phyloP scores from a whole-genome alignment of 371 early-diverging fungal genomes.

The Lichtheimia corymbifera region DNA sequence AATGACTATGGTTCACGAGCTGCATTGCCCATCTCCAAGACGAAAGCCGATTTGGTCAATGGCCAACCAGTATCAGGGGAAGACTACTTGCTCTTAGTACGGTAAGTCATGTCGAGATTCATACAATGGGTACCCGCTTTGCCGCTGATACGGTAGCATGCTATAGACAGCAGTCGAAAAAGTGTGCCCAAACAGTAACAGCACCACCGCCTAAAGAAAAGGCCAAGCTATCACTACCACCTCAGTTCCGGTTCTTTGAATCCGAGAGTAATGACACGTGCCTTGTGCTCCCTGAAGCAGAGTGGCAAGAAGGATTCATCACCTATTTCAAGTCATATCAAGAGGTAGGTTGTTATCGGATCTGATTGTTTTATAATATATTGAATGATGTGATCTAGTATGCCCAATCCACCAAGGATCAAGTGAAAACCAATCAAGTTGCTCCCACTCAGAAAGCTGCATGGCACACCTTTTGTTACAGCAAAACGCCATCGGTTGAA shows the following conservation, averaged over 20 bases:
- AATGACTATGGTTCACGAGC: conserved; percentile 15
- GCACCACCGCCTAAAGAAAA: conserved; percentile 26
- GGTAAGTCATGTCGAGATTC: conserved; percentile 23
- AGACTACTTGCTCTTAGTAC: conserved; percentile 47
- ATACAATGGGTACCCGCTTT: background rate
- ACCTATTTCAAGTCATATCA: conserved; percentile 29
- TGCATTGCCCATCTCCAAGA: conserved; percentile 34
- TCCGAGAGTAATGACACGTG: background rate
- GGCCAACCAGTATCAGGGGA: conserved; percentile 48
- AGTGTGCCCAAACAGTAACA: conserved; percentile 25
- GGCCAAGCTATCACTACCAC: conserved; percentile 23
- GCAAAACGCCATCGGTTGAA: background rate
- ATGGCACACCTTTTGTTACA: conserved; percentile 20
- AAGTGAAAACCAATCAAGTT: background rate
- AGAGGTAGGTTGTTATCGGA: conserved; percentile 16
- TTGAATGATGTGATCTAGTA: conserved; percentile 5
- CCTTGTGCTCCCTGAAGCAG: conserved; percentile 15
- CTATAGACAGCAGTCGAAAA: conserved; percentile 34
- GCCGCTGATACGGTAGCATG: background rate
- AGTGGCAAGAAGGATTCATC: conserved; percentile 32
- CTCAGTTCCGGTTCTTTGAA: conserved; percentile 27
- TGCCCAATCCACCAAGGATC: conserved; percentile 1
- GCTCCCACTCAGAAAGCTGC: conserved; percentile 1
- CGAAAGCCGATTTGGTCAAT: conserved; percentile 33
- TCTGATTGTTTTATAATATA: background rate